These are phyloP conservation scores for Salvia splendens DNA, from an alignment of 257 asterid genomes.

Conservation along the genomic window DNA sequence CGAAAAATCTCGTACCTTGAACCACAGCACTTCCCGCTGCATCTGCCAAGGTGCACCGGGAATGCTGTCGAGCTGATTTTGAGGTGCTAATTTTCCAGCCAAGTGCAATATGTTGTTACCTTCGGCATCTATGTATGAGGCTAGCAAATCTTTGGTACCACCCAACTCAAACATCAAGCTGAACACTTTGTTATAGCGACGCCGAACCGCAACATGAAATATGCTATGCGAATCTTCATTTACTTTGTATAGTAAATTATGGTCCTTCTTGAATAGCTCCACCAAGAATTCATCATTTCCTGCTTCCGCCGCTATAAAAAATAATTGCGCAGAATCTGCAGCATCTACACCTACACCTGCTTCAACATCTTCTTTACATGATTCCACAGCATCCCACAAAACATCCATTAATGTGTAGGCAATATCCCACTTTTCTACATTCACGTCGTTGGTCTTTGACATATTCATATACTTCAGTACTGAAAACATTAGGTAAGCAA, in stretches of 20 bases:
- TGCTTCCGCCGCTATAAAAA: constrained; percentile 32
- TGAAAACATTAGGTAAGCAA: neutral
- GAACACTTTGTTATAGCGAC: constrained; percentile 39
- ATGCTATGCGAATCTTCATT: constrained; percentile 34
- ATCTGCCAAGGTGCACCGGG: constrained; percentile 48
- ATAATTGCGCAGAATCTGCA: neutral
- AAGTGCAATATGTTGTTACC: constrained; percentile 43
- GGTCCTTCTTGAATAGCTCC: constrained; percentile 33
- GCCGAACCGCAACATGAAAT: constrained; percentile 39
- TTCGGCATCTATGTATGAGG: constrained; percentile 23
- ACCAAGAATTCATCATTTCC: constrained; percentile 41
- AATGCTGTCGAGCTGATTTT: constrained; percentile 27
- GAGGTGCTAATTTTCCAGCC: constrained; percentile 39
- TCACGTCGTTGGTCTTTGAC: neutral
- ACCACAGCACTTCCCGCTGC: constrained; percentile 47
- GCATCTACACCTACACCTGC: neutral
- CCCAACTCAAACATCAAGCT: constrained; percentile 35
- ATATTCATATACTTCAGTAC: constrained; percentile 18
- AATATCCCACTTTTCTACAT: neutral
- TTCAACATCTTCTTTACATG: constrained; percentile 23
- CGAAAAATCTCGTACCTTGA: constrained; percentile 26
- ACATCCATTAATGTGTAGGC: constrained; percentile 21
- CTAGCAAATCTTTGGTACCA: constrained; percentile 31
- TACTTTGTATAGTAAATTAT: constrained; percentile 35
- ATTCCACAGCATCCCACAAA: constrained; percentile 29